Evolutionary conservation across 306 rosid genomes (phyloP), one percentile per base, ranked within the genome.

Genomic region (Fragaria iinumae): DNA sequence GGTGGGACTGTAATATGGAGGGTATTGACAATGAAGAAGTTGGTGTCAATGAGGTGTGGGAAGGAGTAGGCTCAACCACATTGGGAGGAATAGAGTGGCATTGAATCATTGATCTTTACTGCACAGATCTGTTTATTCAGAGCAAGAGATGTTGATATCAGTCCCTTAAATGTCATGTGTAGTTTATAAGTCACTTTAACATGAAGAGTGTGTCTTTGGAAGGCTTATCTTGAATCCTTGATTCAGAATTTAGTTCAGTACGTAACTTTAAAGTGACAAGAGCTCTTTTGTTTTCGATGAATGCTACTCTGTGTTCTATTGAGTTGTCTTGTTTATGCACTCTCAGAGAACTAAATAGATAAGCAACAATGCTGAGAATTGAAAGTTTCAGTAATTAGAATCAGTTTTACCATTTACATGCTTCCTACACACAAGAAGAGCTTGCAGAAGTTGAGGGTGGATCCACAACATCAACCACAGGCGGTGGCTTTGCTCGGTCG

Each of bases 1-100:
- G 93, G 91, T 94, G 98, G 98, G 96, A 92, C 85, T 67, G 80
- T 66, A 80, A 90, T 83, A 90, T 88, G 97, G 98, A 91, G 81
- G 98, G 97, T 39, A 77, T 94, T 81, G 97, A 91, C 82, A 88
- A 81, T 34, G 96, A 89, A 83, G 96, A 81, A 85, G 83, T 94
- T 18, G 97, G 97, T 27, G 65, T 76, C 80, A 87, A 55, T 84
- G 97, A 94, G 77, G 93, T 88, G 47, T 94, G 98, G 98, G 98
- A 94, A 82, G 98, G 98, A 48, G 91, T 94, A 78, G 98, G 98
- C 7, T 90, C 97, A 44, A 89, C 97, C 68, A 84, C 98, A 45
- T 86, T 94, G 23, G 98, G 98, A 68, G 98, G 88, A 75, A 74
- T 76, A 59, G 91, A 94, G 29, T 90, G 97, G 95, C 98, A 91